phyloP scores from a whole-genome alignment of 208 protist genomes.

The Trypanosoma platydactyli region DNA sequence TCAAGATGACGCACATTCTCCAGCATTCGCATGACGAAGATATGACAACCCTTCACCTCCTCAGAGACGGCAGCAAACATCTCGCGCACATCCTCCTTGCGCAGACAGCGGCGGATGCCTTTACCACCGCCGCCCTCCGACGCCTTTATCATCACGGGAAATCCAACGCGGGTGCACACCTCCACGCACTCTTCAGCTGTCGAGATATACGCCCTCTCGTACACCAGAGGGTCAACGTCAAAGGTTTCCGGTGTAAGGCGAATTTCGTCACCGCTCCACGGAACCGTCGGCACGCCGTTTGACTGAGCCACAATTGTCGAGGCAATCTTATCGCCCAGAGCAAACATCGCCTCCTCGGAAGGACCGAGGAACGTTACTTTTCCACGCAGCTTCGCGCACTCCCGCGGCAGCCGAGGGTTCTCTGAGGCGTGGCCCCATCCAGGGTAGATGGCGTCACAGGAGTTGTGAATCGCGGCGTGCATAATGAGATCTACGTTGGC shows the following conservation, averaged over 20 bases:
- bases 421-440: slow-evolving; percentile 99
- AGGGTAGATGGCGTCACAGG: slow-evolving; percentile 97
- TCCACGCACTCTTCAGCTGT: slow-evolving; percentile 89
- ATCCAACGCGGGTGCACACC: slow-evolving; percentile 91
- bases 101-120: slow-evolving; percentile 94
- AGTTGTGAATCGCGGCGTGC: slow-evolving; percentile 91
- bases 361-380: slow-evolving; percentile 81
- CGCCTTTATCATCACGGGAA: slow-evolving; percentile 98
- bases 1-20: slow-evolving; percentile 94
- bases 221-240: slow-evolving; percentile 81
- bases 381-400: slow-evolving; percentile 51
- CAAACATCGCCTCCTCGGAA: slow-evolving; percentile 85
- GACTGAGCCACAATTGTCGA: slow-evolving; percentile 97
- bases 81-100: slow-evolving; percentile 78
- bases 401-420: slow-evolving; percentile 95
- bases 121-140: slow-evolving; percentile 98
- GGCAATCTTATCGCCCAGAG: slow-evolving; percentile 98
- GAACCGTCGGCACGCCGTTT: slow-evolving; percentile 93
- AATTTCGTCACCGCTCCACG: slow-evolving; percentile 89
- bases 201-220: slow-evolving; percentile 91
- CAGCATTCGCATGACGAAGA: slow-evolving; percentile 98
- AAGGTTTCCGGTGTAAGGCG: slow-evolving; percentile 49
- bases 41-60: slow-evolving; percentile 97
- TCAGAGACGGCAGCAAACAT: slow-evolving; percentile 88
- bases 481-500: slow-evolving; percentile 98